A percentile compares a stretch with the other conserved stretches of the same genome.
Conservation (phyloP, 2,329 filamentous ascomycete genomes). For the Colletotrichum lini region DNA sequence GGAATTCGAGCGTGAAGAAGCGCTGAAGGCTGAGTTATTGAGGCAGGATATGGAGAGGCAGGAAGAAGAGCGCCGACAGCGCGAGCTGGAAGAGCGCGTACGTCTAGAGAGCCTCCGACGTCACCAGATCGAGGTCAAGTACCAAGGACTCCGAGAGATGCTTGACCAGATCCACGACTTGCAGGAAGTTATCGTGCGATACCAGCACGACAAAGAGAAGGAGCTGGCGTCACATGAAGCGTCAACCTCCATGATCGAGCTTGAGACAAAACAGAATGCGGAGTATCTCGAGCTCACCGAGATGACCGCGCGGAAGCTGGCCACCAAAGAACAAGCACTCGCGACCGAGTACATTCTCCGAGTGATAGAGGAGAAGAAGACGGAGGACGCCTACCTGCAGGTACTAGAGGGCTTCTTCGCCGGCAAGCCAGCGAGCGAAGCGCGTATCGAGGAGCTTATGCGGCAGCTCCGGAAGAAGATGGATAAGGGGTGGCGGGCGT, state of each 20-base stretch:
- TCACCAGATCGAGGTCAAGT: conserved; percentile 56
- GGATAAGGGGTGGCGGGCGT: conserved; percentile 57
- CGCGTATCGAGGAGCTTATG: conserved; percentile 52
- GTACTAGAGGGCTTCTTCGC: conserved; percentile 55
- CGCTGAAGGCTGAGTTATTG: conserved; percentile 56
- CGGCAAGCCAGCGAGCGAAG: conserved; percentile 47
- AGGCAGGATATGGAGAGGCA: conserved; percentile 55
- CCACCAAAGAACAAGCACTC: conserved; percentile 53
- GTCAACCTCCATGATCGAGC: conserved; percentile 47
- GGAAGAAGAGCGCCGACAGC: conserved; percentile 55
- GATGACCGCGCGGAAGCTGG: conserved; percentile 49
- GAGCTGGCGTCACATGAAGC: conserved; percentile 46
- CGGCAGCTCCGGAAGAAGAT: conserved; percentile 55
- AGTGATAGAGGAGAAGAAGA: conserved; percentile 55
- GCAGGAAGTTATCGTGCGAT: conserved; percentile 57
- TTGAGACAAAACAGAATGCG: conserved; percentile 51
- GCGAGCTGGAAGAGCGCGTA: conserved; percentile 56
- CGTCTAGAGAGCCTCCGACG: conserved; percentile 58
- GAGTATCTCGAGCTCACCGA: conserved; percentile 51
- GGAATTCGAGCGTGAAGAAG: conserved; percentile 64
- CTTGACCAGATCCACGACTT: conserved; percentile 59
- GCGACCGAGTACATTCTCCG: conserved; percentile 59
- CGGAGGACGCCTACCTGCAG: conserved; percentile 61
- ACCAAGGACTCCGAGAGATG: conserved; percentile 51
- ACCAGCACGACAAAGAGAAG: conserved; percentile 56